phyloP scores from a whole-genome alignment of 2,329 filamentous ascomycete species.

The Trichoderma aggressivum region DNA sequence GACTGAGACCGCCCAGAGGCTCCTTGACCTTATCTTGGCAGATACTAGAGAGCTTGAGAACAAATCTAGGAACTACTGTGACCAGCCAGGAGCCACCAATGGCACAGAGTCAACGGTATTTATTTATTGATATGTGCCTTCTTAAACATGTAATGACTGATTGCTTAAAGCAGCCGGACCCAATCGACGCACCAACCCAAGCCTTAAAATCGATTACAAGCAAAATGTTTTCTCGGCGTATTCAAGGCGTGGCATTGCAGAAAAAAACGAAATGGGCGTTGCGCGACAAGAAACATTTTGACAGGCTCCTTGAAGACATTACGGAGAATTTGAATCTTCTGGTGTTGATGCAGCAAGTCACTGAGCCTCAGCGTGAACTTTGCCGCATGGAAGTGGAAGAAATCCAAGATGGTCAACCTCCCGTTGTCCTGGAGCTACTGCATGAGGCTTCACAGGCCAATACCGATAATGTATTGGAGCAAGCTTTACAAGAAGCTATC shows the following conservation, averaged over 20 bases:
- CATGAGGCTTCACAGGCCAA: neutral
- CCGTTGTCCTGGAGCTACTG: neutral
- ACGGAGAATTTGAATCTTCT: neutral
- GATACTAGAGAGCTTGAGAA: neutral
- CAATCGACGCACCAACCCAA: neutral
- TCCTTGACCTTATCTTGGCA: neutral
- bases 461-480: neutral
- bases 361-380: neutral
- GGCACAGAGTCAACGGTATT: neutral
- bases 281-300: neutral
- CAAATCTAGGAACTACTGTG: neutral
- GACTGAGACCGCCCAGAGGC: neutral
- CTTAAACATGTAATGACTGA: neutral
- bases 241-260: neutral
- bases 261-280: neutral
- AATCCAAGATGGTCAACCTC: neutral
- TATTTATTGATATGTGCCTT: accelerated
- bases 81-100: neutral
- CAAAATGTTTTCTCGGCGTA: neutral
- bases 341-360: neutral
- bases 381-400: neutral
- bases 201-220: neutral
- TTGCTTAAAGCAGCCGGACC: neutral
- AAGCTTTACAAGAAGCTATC: neutral
- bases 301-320: neutral